phyloP scores from a whole-genome alignment of 306 rosid genomes.

The Acacia melanoxylon region DNA sequence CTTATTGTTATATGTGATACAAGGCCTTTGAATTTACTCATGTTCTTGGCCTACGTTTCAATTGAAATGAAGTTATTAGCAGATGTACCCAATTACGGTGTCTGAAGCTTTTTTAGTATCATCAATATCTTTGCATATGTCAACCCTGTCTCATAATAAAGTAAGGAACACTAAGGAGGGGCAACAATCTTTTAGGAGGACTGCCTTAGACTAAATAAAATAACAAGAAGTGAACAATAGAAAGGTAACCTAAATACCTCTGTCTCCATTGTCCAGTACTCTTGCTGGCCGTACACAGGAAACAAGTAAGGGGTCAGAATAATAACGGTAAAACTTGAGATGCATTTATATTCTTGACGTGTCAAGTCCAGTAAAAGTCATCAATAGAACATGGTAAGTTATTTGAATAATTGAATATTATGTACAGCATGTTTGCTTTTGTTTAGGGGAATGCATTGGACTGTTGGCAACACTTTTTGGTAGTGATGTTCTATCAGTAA shows the following conservation, averaged over 20 bases:
- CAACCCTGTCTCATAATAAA: neutral
- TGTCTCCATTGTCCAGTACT: too few species aligned
- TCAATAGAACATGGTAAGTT: neutral
- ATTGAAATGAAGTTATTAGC: neutral
- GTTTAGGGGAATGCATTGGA: neutral
- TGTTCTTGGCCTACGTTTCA: neutral
- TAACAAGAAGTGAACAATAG: neutral
- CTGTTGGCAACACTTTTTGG: neutral
- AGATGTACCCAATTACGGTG: neutral
- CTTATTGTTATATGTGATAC: neutral
- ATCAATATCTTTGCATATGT: neutral
- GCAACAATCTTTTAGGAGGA: neutral
- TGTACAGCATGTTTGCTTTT: neutral
- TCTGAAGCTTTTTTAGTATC: constrained; percentile 2
- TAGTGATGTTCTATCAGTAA: neutral
- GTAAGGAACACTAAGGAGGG: neutral
- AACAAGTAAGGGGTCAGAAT: too few species aligned
- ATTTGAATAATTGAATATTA: neutral
- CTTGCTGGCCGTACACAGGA: too few species aligned
- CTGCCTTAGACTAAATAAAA: neutral
- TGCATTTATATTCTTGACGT: neutral
- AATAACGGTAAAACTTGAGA: neutral
- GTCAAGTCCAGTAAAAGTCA: neutral
- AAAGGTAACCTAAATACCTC: neutral
- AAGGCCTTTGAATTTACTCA: neutral